phyloP scores from a whole-genome alignment of 2,329 filamentous ascomycete species.

The Sarocladium kiliense region DNA sequence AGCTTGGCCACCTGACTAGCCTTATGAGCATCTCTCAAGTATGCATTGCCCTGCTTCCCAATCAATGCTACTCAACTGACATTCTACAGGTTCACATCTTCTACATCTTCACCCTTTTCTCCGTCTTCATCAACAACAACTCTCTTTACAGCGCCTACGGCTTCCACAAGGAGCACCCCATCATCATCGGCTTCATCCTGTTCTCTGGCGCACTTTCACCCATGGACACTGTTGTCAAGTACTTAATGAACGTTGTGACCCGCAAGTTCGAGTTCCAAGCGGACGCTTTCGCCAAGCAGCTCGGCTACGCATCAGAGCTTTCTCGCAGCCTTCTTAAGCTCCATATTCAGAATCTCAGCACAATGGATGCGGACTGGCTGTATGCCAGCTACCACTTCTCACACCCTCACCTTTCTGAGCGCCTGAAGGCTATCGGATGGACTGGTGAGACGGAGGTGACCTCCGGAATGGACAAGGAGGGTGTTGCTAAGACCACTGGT shows the following conservation, averaged over 20 bases:
- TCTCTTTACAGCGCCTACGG: constrained; percentile 90
- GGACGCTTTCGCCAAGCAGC: constrained; percentile 78
- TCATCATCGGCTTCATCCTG: constrained; percentile 94
- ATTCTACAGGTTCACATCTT: constrained; percentile 74
- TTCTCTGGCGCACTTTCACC: constrained; percentile 96
- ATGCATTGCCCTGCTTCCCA: constrained; percentile 17
- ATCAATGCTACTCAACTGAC: not conserved
- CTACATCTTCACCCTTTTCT: constrained; percentile 95
- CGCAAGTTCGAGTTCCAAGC: constrained; percentile 95
- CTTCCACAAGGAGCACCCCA: constrained; percentile 76
- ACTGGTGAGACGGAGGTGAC: constrained; percentile 51
- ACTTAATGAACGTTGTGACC: constrained; percentile 93
- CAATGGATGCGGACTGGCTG: constrained; percentile 98
- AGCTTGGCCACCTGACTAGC: constrained; percentile 87
- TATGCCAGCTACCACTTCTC: constrained; percentile 99
- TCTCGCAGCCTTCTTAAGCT: constrained; percentile 90
- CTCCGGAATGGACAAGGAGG: constrained; percentile 32
- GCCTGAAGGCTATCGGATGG: constrained; percentile 88
- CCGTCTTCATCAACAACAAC: constrained; percentile 92
- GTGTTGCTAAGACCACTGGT: constrained; percentile 64
- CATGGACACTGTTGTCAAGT: constrained; percentile 90
- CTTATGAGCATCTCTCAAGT: constrained; percentile 83
- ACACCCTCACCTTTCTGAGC: constrained; percentile 91
- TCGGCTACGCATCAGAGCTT: constrained; percentile 80
- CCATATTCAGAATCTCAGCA: constrained; percentile 95